Percentiles rank a stretch among this genome's conserved stretches.
Evolutionary conservation across 129 eudicot genomes (phyloP).

Genomic region (Artemisia argyi): DNA sequence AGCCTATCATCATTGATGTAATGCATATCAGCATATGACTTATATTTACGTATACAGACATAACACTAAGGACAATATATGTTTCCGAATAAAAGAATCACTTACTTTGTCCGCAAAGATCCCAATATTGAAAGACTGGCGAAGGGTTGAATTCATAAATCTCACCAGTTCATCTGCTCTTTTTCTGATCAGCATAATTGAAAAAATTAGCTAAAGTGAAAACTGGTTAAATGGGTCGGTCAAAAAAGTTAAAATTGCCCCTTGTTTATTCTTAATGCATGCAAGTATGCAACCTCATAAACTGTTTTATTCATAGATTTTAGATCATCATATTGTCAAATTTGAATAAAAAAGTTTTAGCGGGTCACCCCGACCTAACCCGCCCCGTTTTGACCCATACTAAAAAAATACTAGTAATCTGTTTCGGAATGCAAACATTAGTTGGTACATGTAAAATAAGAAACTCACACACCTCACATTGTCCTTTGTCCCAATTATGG

Average conservation of each 20-base stretch:
- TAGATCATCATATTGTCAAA: neutral
- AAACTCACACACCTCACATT: too few relatives aligned
- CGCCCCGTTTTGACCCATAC: neutral
- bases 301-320: too few relatives aligned
- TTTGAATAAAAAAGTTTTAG: neutral
- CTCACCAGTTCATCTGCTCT: neutral
- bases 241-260: neutral
- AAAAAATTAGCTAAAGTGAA: neutral
- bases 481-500: too few relatives aligned
- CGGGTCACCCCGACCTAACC: neutral
- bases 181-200: neutral
- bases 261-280: neutral
- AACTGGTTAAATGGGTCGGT: neutral
- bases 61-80: neutral
- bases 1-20: neutral
- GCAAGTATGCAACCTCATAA: neutral
- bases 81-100: conserved; percentile 13
- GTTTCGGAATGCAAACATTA: too few relatives aligned
- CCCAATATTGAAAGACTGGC: conserved; percentile 59
- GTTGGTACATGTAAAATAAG: too few relatives aligned
- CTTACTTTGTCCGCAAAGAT: conserved; percentile 76
- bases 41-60: neutral
- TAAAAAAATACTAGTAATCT: neutral
- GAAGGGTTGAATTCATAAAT: conserved; percentile 4
- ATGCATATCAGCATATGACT: neutral